A percentile compares a stretch with the other conserved stretches of the same genome.
Evolutionary conservation across 2,329 filamentous ascomycete genomes (phyloP).

Genomic region (Calonectria hongkongensis): DNA sequence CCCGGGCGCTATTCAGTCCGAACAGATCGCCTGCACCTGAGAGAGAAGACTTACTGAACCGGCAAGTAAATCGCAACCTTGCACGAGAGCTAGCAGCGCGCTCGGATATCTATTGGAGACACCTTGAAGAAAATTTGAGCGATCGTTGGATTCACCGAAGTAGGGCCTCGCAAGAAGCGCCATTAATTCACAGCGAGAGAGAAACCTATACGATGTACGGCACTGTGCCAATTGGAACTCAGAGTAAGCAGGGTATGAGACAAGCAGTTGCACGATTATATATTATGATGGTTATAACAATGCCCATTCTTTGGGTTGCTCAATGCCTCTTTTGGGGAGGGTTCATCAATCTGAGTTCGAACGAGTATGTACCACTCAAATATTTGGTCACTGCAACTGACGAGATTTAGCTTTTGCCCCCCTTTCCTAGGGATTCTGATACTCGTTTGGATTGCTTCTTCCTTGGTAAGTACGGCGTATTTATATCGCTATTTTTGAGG

Average conservation of each 20-base stretch:
- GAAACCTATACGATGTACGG: neutral
- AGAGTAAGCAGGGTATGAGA: no score
- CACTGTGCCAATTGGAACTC: neutral
- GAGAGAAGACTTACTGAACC: neutral
- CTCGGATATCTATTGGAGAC: neutral
- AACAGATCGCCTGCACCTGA: neutral
- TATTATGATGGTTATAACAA: neutral
- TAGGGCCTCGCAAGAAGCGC: neutral
- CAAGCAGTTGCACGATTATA: slow-evolving; percentile 12
- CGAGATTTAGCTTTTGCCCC: slow-evolving; percentile 22
- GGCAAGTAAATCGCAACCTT: neutral
- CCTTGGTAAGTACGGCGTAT: neutral
- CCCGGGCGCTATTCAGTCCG: neutral
- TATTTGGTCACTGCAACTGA: neutral
- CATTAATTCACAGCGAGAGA: neutral
- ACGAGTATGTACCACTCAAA: slow-evolving; percentile 10
- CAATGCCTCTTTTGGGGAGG: slow-evolving; percentile 46
- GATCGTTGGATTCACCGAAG: neutral
- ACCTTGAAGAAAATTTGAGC: neutral
- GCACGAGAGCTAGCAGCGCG: neutral
- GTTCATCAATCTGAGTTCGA: slow-evolving; percentile 36
- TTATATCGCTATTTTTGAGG: no score
- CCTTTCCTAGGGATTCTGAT: slow-evolving; percentile 18
- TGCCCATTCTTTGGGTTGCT: slow-evolving; percentile 22
- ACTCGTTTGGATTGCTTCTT: slow-evolving; percentile 16